A percentile compares a stretch with the other conserved stretches of the same genome.
Conservation (phyloP, 2,329 filamentous ascomycete genomes). For the Saccharata proteae region DNA sequence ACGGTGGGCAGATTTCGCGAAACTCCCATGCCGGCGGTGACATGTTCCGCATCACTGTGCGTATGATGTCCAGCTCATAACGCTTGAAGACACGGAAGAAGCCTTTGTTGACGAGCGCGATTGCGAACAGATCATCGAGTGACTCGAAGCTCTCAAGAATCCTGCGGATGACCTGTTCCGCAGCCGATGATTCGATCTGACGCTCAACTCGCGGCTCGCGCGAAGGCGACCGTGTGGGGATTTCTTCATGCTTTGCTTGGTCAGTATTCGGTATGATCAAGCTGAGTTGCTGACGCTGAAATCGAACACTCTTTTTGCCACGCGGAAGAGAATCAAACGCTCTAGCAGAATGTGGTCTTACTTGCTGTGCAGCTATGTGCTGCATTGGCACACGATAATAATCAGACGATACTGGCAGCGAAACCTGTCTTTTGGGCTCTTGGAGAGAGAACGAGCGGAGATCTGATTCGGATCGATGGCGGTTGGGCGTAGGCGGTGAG, state of each 20-base stretch:
- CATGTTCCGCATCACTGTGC: constrained; percentile 37
- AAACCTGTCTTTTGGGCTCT: constrained; percentile 5
- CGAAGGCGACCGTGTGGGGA: neutral
- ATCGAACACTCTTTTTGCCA: neutral
- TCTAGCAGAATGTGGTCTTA: constrained; percentile 5
- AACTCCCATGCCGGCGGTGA: constrained; percentile 50
- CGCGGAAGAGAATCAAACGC: neutral
- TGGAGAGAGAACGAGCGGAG: too few species aligned
- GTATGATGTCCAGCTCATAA: constrained; percentile 43
- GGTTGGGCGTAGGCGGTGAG: too few species aligned
- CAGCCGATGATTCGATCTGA: constrained; percentile 29
- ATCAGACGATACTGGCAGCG: too few species aligned
- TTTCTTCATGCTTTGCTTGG: constrained; percentile 4
- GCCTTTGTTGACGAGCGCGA: constrained; percentile 41
- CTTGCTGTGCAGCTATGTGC: constrained; percentile 18
- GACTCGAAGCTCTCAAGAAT: constrained; percentile 39
- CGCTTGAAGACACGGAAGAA: constrained; percentile 48
- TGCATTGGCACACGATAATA: constrained; percentile 16
- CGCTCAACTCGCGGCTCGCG: constrained; percentile 12
- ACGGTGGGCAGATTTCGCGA: constrained; percentile 44
- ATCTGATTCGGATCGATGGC: too few species aligned
- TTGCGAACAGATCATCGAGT: constrained; percentile 43
- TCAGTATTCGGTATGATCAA: constrained; percentile 3
- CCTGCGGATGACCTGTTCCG: constrained; percentile 39
- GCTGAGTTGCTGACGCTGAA: constrained; percentile 5